Percentiles rank a stretch among this genome's conserved stretches.
Evolutionary conservation across 257 asterid species (phyloP).

Genomic region (Nicotiana tomentosiformis): DNA sequence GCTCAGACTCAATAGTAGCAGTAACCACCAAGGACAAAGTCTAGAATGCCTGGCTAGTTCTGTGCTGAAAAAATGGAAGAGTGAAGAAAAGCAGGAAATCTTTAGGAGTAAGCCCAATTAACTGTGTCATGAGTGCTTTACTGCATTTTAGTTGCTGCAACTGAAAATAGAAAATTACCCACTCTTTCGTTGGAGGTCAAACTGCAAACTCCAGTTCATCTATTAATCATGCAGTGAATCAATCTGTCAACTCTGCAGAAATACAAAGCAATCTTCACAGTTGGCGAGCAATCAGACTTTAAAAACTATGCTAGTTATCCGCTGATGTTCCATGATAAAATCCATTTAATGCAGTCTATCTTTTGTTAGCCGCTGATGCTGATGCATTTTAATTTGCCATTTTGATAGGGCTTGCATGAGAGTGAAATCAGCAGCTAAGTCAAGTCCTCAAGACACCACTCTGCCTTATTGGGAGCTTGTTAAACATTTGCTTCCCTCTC

Average conservation of each 20-base stretch:
- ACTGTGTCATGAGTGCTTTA: background rate
- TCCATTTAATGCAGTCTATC: background rate
- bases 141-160: background rate
- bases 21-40: background rate
- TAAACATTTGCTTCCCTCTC: slow-evolving; percentile 3
- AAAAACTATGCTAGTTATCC: background rate
- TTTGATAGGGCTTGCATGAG: background rate
- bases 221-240: background rate
- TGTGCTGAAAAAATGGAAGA: background rate
- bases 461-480: background rate
- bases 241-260: background rate
- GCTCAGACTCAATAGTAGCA: background rate
- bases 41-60: background rate
- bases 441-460: background rate
- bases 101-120: background rate
- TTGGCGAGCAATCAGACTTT: background rate
- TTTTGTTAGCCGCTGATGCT: background rate
- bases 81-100: background rate
- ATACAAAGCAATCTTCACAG: background rate
- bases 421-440: background rate
- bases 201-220: background rate
- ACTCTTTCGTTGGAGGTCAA: background rate
- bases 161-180: background rate
- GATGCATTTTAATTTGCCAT: background rate
- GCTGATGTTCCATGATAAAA: background rate